Evolutionary conservation across 148 eudicot species (phyloP).

Genomic region (Tetragonia tetragonoides): DNA sequence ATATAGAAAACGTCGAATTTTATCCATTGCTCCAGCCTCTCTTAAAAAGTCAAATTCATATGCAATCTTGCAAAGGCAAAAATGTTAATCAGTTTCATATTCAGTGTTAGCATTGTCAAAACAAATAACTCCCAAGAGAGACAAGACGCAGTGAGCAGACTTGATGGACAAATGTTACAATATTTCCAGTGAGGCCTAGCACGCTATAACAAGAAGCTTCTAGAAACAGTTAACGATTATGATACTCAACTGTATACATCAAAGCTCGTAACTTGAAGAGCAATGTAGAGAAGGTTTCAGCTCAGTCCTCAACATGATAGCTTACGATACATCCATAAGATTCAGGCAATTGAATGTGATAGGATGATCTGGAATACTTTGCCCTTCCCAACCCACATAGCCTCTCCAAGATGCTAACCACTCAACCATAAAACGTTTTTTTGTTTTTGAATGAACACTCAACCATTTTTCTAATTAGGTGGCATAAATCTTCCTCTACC

Average conservation of each 20-base stretch:
- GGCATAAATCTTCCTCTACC: too few species aligned
- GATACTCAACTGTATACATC: background rate
- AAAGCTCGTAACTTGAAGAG: background rate
- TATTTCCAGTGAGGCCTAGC: background rate
- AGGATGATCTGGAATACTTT: too few species aligned
- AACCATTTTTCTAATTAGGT: too few species aligned
- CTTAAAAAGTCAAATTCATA: conserved; percentile 78
- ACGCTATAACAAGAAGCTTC: background rate
- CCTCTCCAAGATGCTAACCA: too few species aligned
- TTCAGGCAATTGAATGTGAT: background rate
- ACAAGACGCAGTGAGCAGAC: background rate
- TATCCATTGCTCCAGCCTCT: conserved; percentile 93
- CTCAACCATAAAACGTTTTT: too few species aligned
- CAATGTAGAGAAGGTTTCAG: background rate
- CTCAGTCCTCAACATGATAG: background rate
- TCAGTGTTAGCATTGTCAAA: background rate
- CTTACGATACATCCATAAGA: background rate
- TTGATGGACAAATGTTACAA: background rate
- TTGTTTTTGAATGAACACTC: too few species aligned
- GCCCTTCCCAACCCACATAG: too few species aligned
- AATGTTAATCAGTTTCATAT: background rate
- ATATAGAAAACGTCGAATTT: conserved; percentile 58
- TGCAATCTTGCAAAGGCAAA: conserved; percentile 55
- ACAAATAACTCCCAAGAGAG: background rate
- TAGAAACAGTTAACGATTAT: background rate